Conservation (phyloP, 2,329 filamentous ascomycete genomes). For the Thielaviopsis punctulata region DNA sequence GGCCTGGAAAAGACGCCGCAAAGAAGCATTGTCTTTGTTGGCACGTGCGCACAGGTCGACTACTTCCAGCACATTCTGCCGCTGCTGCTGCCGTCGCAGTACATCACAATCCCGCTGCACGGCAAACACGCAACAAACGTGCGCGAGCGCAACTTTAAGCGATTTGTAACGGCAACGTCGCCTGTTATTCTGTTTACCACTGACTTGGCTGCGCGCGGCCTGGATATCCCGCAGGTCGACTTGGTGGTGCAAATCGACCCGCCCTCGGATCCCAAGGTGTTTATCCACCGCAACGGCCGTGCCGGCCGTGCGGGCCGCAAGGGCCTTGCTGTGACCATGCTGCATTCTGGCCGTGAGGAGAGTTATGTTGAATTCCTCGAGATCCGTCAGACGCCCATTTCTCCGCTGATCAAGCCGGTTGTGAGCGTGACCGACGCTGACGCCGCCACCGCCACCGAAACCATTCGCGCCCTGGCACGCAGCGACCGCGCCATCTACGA, state of each 20-base stretch:
- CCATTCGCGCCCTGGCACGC: constrained; percentile 41
- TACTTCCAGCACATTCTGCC: constrained; percentile 78
- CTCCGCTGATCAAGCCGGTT: constrained; percentile 38
- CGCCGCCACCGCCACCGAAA: constrained; percentile 36
- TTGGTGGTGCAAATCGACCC: constrained; percentile 60
- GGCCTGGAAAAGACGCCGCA: constrained; percentile 57
- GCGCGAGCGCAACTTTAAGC: constrained; percentile 70
- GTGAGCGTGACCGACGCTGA: constrained; percentile 43
- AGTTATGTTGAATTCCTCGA: constrained; percentile 80
- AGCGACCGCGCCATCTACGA: constrained; percentile 50
- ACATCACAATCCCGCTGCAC: constrained; percentile 64
- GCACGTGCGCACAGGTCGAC: constrained; percentile 86
- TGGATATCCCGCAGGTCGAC: constrained; percentile 85
- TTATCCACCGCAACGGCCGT: constrained; percentile 82
- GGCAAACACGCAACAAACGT: constrained; percentile 83
- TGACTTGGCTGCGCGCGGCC: constrained; percentile 74
- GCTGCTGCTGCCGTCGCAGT: constrained; percentile 47
- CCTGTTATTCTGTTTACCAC: constrained; percentile 80
- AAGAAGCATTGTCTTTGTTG: constrained; percentile 80
- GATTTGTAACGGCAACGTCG: constrained; percentile 56
- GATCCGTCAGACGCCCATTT: constrained; percentile 71
- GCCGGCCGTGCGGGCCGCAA: constrained; percentile 77
- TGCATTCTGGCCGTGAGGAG: constrained; percentile 72
- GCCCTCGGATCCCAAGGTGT: constrained; percentile 51
- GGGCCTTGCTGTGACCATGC: constrained; percentile 69